Base-by-base conservation (phyloP, 495 filamentous ascomycete genomes). In the Talaromyces adpressus region DNA sequence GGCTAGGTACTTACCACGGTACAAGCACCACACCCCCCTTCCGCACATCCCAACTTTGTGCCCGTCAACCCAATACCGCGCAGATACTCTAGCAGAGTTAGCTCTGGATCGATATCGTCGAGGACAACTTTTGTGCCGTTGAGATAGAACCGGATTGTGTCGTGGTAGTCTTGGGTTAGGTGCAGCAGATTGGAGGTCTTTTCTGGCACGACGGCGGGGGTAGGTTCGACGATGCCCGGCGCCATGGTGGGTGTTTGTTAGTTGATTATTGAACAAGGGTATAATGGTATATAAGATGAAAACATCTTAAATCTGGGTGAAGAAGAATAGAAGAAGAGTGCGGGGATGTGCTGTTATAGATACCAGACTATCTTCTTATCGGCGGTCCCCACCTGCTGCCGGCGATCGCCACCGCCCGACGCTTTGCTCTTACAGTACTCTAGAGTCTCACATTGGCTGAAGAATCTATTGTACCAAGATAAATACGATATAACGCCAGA, bases 21-120 rank as follows among this genome's bases (percentile, higher is more conserved):
- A 71, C 94, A 98, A 70, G 94, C 94, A 63, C 94, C 94, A 71
- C 94, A 98, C 1, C 94, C 94, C 65, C 94, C 94, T 79, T 98
- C 94, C 22, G 91, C 91, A 75, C 94, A 98, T 49, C 86, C 86
- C 47, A 92, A 82, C 72, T 85, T 84, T 2, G 86, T 89, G 14
- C 88, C 82, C 49, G 93, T 98, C 56, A 97, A 78, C 0, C 93
- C 93, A 65, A 97, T 90, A 7, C 91, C 92, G 52, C 93, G 81
- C 36, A 98, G 81, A 68, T 97, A 98, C 73, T 97, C 92, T 2
- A 98, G 81, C 14, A 98, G 81, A 0, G 93, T 98, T n/a, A 94
- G 78, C 68, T 97, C 93, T 0, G 93, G 93, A 69, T 97, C 91
- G 63, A 91, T 78, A 0, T 89, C 84, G 64, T 96, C 91, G 7